A percentile compares a stretch with the other conserved stretches of the same genome.
These are phyloP conservation scores for Penicillium sp. DNA, from an alignment of 2,329 filamentous ascomycete species.

Conservation along the genomic window DNA sequence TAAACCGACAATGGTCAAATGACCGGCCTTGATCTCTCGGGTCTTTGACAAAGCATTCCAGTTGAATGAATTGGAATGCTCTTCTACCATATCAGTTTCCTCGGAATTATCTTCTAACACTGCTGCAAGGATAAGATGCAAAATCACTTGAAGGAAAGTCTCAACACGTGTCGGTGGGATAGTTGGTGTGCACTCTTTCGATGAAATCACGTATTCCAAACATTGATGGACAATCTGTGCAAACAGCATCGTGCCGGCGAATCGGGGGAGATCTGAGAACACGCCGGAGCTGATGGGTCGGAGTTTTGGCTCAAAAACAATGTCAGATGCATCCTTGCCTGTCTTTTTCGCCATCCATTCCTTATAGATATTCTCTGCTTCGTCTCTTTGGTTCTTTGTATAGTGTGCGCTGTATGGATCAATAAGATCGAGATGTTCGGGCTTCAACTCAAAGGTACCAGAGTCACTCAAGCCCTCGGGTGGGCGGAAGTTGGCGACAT, in stretches of 20 bases:
- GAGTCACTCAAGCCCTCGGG: conserved; percentile 91
- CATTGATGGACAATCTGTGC: conserved; percentile 87
- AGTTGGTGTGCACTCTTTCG: conserved; percentile 65
- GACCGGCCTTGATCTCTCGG: conserved; percentile 48
- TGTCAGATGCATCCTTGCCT: conserved; percentile 74
- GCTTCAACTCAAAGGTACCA: conserved; percentile 89
- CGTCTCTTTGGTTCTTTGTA: conserved; percentile 93
- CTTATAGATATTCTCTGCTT: conserved; percentile 86
- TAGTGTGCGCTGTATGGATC: conserved; percentile 97
- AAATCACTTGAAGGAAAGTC: conserved; percentile 83
- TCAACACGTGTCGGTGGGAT: conserved; percentile 83
- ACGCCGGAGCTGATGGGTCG: conserved; percentile 72
- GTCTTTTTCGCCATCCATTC: conserved; percentile 84
- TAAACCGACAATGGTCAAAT: conserved; percentile 53
- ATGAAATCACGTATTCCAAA: conserved; percentile 74
- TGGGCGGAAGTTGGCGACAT: conserved; percentile 84
- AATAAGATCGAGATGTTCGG: conserved; percentile 79
- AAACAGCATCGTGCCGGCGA: conserved; percentile 83
- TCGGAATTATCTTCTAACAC: conserved; percentile 74
- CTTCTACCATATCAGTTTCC: conserved; percentile 52
- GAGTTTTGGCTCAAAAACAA: conserved; percentile 88
- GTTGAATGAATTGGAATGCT: conserved; percentile 65
- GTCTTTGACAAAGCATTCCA: conserved; percentile 65
- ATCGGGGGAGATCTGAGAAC: conserved; percentile 73
- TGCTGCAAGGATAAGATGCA: conserved; percentile 84